Evolutionary conservation across 805 yeast genomes (phyloP).

Genomic region (Kuraishia cidri): DNA sequence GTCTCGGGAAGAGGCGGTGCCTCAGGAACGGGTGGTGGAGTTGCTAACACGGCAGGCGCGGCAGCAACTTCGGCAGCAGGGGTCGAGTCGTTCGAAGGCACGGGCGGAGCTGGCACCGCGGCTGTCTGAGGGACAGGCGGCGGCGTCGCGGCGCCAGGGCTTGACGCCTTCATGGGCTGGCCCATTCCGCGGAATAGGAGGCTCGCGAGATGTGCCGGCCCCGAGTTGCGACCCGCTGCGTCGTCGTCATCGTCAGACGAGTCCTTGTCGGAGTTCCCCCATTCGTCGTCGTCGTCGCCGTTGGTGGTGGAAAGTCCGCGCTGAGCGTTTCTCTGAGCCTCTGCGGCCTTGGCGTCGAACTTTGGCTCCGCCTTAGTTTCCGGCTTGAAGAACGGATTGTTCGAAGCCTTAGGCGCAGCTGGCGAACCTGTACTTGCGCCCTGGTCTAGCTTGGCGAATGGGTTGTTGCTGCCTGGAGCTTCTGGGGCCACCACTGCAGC

Average conservation of each 20-base stretch:
- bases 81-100: constrained; percentile 3
- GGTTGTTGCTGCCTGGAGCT: constrained; percentile 32
- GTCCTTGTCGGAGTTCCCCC: constrained; percentile 14
- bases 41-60: constrained; percentile 5
- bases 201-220: constrained; percentile 49
- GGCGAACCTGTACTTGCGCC: constrained; percentile 4
- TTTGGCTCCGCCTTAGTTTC: constrained; percentile 16
- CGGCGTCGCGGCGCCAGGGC: constrained; percentile 4
- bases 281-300: constrained; percentile 29
- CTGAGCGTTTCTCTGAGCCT: constrained; percentile 67
- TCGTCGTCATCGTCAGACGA: constrained; percentile 37
- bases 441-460: constrained; percentile 40
- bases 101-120: constrained; percentile 5
- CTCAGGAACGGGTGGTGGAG: constrained; percentile 4
- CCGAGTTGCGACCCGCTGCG: constrained; percentile 33
- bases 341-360: constrained; percentile 50
- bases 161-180: constrained; percentile 17
- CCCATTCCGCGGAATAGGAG: constrained; percentile 43
- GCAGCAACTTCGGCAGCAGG: constrained; percentile 13
- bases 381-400: constrained; percentile 57
- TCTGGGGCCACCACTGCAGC: constrained; percentile 6
- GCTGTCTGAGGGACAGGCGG: constrained; percentile 3
- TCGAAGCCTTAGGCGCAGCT: constrained; percentile 11
- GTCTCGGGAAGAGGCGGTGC: constrained; percentile 10
- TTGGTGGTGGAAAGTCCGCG: constrained; percentile 45